phyloP scores from a whole-genome alignment of 345 rosid genomes.

The Citrus glauca region DNA sequence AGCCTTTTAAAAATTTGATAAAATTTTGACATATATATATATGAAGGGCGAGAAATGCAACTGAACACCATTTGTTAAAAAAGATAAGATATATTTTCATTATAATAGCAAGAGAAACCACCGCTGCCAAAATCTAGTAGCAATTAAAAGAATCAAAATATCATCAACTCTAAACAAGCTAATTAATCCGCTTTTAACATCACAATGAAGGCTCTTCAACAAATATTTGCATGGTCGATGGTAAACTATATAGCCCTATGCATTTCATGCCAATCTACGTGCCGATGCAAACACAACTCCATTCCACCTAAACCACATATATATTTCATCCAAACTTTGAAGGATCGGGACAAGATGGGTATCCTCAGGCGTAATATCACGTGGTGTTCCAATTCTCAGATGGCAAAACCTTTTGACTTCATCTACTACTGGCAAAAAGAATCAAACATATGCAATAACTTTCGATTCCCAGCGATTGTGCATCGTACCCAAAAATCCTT shows the following conservation, averaged over 20 bases:
- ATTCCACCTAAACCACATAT: neutral
- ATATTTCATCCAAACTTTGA: neutral
- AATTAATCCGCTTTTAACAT: neutral
- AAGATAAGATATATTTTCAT: conserved; percentile 1
- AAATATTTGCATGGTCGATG: neutral
- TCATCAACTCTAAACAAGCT: neutral
- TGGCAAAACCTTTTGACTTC: conserved; percentile 4
- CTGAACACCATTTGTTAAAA: neutral
- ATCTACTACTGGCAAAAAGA: conserved; percentile 5
- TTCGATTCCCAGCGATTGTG: conserved; percentile 2
- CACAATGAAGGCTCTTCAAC: neutral
- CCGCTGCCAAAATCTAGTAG: neutral
- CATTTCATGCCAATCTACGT: neutral
- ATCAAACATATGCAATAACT: neutral
- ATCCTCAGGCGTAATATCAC: neutral
- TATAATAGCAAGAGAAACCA: neutral
- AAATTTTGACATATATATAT: no score
- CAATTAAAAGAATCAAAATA: conserved; percentile 2
- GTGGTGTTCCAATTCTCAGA: neutral
- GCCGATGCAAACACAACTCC: neutral
- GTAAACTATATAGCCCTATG: neutral
- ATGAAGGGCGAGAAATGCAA: neutral
- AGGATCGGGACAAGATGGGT: neutral
- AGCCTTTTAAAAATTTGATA: no score
- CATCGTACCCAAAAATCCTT: conserved; percentile 3